Evolutionary conservation across 805 yeast genomes (phyloP), one percentile per base, ranked within the genome.

Genomic region (Wickerhamiella qilinensis): DNA sequence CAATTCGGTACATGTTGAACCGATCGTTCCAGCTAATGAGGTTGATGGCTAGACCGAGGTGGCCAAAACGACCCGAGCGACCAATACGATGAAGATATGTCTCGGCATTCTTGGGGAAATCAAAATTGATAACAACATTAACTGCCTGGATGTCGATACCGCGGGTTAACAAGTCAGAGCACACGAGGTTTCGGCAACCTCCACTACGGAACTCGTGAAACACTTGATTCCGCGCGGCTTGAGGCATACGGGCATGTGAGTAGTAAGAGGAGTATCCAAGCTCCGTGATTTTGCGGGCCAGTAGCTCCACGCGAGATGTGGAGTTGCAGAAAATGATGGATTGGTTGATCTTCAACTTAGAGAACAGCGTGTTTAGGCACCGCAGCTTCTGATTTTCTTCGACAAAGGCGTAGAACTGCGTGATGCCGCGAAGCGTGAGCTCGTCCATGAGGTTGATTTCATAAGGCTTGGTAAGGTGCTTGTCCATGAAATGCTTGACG

Each of bases 71-170:
- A 50, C 98, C 97, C 6, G 96, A 85, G 68, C 98, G 84, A 70
- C 97, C 97, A 51, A 88, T 91, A 71, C 97, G 81, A 65, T 91
- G 98, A 51, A 91, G 71, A 58, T 91, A 91, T 30, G 97, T 91
- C 61, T 91, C 98, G 6, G 97, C 96, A 38, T 79, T 84, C 60
- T 88, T 88, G 44, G 98, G 98, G 78, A 91, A 91, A 60, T 91
- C 98, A 58, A 91, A 91, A 65, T 91, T 91, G 53, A 91, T 82
- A 36, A 91, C 98, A 35, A 91, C 97, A 56, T 91, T 91, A 47
- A 91, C 98, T 5, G 97, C 97, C 63, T 91, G 97, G 52, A 91
- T 88, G 69, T 91, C 98, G 53, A 91, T 91, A 72, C 98, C 97
- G 69, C 97, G 81, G 22, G 97, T 88, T 46, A 91, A 71, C 45